These are phyloP conservation scores for Rhamnella rubrinervis DNA, from an alignment of 331 rosid species.

Conservation along the genomic window DNA sequence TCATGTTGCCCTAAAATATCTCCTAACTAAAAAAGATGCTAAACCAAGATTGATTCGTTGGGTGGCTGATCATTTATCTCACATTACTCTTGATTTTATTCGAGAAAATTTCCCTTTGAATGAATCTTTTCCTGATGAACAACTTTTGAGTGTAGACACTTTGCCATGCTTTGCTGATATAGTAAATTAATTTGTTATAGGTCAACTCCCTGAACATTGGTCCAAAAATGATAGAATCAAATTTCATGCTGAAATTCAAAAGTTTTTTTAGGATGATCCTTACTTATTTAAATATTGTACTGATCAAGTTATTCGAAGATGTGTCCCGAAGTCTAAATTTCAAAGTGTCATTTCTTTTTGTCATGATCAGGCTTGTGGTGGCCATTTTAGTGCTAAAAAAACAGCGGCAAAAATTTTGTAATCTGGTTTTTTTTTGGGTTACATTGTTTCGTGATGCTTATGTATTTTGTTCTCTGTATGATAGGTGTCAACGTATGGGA, in stretches of 20 bases:
- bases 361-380: not conserved
- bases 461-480: not conserved
- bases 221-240: no score
- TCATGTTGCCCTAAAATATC: not conserved
- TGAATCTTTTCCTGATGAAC: no score
- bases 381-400: no score
- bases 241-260: not conserved
- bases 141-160: no score
- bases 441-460: not conserved
- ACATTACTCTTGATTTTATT: not conserved
- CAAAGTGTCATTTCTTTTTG: not conserved
- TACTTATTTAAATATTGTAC: no score
- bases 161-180: not conserved
- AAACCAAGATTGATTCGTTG: slow-evolving; percentile 1
- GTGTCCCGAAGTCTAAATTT: not conserved
- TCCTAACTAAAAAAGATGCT: not conserved
- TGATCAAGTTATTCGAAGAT: not conserved
- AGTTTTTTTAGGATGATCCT: not conserved
- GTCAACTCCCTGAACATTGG: no score
- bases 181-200: not conserved
- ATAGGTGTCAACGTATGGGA: not conserved
- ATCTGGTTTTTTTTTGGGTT: not conserved
- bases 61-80: not conserved
- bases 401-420: not conserved
- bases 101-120: not conserved